Evolutionary conservation across 2,329 filamentous ascomycete species (phyloP).

Genomic region (Volutella citrinella): DNA sequence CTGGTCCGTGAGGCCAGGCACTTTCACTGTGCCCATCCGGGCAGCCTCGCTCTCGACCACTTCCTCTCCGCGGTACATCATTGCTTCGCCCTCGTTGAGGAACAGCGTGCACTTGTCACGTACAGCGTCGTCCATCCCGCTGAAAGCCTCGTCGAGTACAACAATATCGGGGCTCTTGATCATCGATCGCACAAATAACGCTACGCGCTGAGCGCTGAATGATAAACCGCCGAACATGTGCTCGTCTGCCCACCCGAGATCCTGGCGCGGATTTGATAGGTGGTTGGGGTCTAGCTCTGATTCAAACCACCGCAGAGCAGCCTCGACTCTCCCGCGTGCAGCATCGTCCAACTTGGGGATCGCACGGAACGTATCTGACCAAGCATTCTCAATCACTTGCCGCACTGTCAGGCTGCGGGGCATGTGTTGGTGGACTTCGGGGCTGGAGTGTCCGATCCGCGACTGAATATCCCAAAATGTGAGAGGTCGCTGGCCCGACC

Average conservation of each 20-base stretch:
- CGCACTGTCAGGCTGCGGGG: slow-evolving; percentile 73
- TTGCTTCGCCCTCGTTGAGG: slow-evolving; percentile 62
- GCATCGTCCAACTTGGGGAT: slow-evolving; percentile 61
- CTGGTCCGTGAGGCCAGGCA: slow-evolving; percentile 61
- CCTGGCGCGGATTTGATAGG: slow-evolving; percentile 16
- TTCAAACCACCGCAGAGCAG: slow-evolving; percentile 73
- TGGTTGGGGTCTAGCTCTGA: slow-evolving; percentile 65
- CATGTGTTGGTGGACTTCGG: slow-evolving; percentile 92
- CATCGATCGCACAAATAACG: slow-evolving; percentile 78
- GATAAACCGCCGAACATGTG: slow-evolving; percentile 70
- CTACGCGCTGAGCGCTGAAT: slow-evolving; percentile 80
- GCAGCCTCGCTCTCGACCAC: slow-evolving; percentile 46
- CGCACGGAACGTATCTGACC: slow-evolving; percentile 81
- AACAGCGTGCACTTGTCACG: slow-evolving; percentile 87
- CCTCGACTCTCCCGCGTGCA: slow-evolving; percentile 60
- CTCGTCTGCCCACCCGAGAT: slow-evolving; percentile 62
- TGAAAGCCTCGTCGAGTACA: slow-evolving; percentile 84
- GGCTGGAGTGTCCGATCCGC: slow-evolving; percentile 87
- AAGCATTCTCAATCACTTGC: slow-evolving; percentile 77
- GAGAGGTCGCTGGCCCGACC: slow-evolving; percentile 64
- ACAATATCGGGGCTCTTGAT: slow-evolving; percentile 80
- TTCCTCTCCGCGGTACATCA: slow-evolving; percentile 34
- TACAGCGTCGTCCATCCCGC: slow-evolving; percentile 76
- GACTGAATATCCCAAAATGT: slow-evolving; percentile 92
- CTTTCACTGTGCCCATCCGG: slow-evolving; percentile 42